Evolutionary conservation across 768 basidiomycete genomes (phyloP).

Genomic region (Leccinum subgranulosum): DNA sequence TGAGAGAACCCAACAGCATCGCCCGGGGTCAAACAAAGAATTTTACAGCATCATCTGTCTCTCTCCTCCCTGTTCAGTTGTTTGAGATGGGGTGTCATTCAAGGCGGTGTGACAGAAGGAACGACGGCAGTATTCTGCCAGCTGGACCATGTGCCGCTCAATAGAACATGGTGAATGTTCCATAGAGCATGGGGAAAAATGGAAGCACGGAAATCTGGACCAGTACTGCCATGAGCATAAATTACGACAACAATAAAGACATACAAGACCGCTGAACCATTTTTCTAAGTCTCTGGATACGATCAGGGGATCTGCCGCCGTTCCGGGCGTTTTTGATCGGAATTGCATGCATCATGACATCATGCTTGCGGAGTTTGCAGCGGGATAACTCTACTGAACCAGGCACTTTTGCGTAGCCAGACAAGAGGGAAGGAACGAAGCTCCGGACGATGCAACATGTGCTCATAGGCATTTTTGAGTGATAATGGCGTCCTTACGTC

Average conservation of each 20-base stretch:
- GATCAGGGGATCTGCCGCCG: background rate
- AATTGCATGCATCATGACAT: background rate
- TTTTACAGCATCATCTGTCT: background rate
- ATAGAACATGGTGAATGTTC: background rate
- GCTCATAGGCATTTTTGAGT: background rate
- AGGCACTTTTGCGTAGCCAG: no score
- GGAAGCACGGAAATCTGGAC: background rate
- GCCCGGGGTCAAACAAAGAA: background rate
- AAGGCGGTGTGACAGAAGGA: background rate
- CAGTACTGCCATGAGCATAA: background rate
- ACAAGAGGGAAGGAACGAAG: no score
- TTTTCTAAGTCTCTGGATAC: background rate
- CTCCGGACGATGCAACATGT: background rate
- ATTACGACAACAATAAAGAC: background rate
- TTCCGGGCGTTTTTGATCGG: background rate
- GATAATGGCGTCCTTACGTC: background rate
- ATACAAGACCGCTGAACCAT: background rate
- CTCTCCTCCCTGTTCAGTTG: background rate
- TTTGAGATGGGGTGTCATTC: background rate
- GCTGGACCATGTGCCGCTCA: background rate
- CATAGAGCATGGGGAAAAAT: background rate
- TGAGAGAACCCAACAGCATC: no score
- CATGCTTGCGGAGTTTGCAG: background rate
- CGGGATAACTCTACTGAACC: background rate
- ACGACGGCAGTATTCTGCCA: background rate